These are phyloP conservation scores for Centrapalus pauciflorus DNA, from an alignment of 129 eudicot species.

Conservation along the genomic window DNA sequence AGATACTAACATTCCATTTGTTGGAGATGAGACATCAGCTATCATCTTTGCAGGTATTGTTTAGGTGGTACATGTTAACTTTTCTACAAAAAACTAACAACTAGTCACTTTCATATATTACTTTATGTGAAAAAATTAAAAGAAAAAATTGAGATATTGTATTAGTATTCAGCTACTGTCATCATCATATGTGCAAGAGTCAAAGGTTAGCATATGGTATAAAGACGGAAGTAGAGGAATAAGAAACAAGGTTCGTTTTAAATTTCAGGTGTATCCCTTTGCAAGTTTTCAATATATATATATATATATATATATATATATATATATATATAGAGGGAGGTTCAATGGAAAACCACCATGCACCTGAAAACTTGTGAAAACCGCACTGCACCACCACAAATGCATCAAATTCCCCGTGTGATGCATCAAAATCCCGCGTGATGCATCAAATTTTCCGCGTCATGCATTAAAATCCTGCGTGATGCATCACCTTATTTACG, in stretches of 20 bases:
- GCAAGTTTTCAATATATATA: neutral
- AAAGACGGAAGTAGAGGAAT: neutral
- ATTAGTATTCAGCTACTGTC: neutral
- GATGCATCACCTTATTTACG: no score
- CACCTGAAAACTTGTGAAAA: no score
- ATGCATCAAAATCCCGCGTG: no score
- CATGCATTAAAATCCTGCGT: no score
- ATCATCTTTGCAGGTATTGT: neutral
- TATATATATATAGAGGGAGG: no score
- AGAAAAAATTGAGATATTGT: neutral
- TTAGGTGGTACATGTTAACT: neutral
- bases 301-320: no score
- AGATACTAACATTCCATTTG: neutral
- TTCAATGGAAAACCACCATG: no score
- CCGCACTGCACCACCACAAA: no score
- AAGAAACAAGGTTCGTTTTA: neutral
- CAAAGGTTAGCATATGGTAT: conserved; percentile 2
- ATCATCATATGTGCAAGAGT: neutral
- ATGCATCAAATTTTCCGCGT: no score
- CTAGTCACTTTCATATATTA: neutral
- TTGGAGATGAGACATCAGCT: neutral
- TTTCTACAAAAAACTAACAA: neutral
- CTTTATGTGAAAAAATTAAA: neutral
- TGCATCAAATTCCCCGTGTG: no score
- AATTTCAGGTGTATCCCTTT: neutral